Conservation (phyloP, 2,329 filamentous ascomycete species). For the Dactylellina sp. region DNA sequence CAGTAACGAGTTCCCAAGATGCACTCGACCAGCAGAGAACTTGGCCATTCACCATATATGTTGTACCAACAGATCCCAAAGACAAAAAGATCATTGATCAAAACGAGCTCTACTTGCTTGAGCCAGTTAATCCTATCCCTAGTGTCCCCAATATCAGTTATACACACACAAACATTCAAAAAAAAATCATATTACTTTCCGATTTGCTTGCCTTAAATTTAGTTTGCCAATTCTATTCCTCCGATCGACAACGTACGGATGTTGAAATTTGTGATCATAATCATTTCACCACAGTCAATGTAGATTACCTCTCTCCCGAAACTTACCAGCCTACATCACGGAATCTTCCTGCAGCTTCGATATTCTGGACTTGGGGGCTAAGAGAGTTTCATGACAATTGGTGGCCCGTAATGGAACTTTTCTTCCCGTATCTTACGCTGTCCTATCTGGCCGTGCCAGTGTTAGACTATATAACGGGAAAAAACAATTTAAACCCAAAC, state of each 20-base stretch:
- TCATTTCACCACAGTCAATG: neutral
- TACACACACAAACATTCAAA: no score
- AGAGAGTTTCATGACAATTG: neutral
- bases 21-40: conserved; percentile 7
- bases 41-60: conserved; percentile 28
- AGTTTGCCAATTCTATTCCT: conserved; percentile 47
- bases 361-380: conserved; percentile 41
- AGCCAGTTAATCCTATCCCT: no score
- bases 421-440: conserved; percentile 6
- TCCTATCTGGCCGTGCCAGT: conserved; percentile 30
- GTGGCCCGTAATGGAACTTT: conserved; percentile 33
- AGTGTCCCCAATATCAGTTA: no score
- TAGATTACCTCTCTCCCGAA: conserved; percentile 7
- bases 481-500: conserved; percentile 16
- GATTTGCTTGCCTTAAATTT: neutral
- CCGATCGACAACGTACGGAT: conserved; percentile 3
- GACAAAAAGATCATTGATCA: conserved; percentile 30
- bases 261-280: conserved; percentile 33
- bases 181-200: neutral
- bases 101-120: conserved; percentile 11
- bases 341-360: conserved; percentile 22
- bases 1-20: neutral
- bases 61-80: conserved; percentile 12
- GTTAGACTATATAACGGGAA: conserved; percentile 10
- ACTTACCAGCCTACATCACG: neutral